phyloP scores from a whole-genome alignment of 2,329 filamentous ascomycete genomes.

The Fusarium sp. region DNA sequence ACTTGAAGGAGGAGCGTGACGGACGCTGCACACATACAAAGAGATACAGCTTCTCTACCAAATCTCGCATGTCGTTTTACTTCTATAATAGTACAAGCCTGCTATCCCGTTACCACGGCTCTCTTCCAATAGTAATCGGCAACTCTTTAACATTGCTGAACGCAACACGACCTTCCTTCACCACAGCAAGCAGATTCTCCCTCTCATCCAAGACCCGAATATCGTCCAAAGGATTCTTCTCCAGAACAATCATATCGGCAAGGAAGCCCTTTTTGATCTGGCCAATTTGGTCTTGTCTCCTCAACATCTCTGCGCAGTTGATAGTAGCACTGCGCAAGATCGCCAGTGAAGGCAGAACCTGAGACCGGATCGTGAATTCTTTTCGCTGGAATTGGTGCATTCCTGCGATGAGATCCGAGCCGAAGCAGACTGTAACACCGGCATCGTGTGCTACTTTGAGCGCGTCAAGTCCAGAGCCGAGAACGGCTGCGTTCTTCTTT shows the following conservation, averaged over 20 bases:
- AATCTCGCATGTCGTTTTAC: no score
- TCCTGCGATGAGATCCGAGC: slow-evolving; percentile 57
- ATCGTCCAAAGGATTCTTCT: slow-evolving; percentile 68
- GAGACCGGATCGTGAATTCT: slow-evolving; percentile 50
- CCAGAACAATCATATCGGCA: slow-evolving; percentile 68
- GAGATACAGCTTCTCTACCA: no score
- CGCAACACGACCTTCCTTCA: slow-evolving; percentile 64
- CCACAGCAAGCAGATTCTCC: slow-evolving; percentile 64
- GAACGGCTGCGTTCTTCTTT: slow-evolving; percentile 65
- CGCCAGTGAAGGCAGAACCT: slow-evolving; percentile 35
- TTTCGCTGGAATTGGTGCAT: slow-evolving; percentile 50
- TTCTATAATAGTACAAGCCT: no score
- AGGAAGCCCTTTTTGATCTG: slow-evolving; percentile 65
- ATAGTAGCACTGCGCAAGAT: slow-evolving; percentile 54
- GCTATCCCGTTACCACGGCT: background rate
- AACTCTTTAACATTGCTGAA: background rate
- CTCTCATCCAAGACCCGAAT: slow-evolving; percentile 65
- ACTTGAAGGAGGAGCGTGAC: no score
- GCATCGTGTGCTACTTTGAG: slow-evolving; percentile 66
- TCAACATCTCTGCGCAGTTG: slow-evolving; percentile 65
- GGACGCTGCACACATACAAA: no score
- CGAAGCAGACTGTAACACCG: slow-evolving; percentile 69
- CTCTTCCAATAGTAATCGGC: background rate
- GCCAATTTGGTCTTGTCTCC: slow-evolving; percentile 62
- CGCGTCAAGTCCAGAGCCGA: slow-evolving; percentile 62